Conservation (phyloP, 139 green algal species). For the Chlamydomonas sp. region DNA sequence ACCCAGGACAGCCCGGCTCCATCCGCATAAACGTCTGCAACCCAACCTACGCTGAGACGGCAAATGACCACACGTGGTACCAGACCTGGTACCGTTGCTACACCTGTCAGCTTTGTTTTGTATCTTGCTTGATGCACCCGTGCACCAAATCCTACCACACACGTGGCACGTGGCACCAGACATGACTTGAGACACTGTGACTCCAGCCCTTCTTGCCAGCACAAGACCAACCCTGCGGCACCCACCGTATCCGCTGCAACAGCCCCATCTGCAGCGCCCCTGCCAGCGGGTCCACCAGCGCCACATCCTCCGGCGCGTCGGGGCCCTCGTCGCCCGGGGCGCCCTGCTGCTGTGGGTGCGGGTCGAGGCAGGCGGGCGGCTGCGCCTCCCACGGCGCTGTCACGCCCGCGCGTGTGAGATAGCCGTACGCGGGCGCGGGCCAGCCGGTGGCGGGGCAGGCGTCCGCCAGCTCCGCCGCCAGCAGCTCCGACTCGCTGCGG, state of each 20-base stretch:
- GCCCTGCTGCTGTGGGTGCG: neutral
- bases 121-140: neutral
- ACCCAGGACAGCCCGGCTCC: neutral
- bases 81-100: neutral
- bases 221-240: conserved; percentile 31
- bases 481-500: conserved; percentile 11
- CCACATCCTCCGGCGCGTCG: conserved; percentile 63
- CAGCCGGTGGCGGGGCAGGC: conserved; percentile 21
- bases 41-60: neutral
- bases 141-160: neutral
- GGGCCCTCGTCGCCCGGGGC: conserved; percentile 17
- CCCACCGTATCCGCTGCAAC: conserved; percentile 45
- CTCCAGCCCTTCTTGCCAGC: neutral
- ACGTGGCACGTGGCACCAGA: neutral
- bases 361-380: neutral
- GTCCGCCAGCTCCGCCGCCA: conserved; percentile 15
- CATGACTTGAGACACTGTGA: neutral
- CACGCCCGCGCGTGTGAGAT: neutral
- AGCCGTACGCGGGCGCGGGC: neutral
- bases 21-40: neutral
- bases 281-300: conserved; percentile 64
- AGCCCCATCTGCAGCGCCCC: conserved; percentile 74
- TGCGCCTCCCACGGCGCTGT: neutral
- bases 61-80: neutral
- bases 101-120: neutral